Evolutionary conservation across 768 basidiomycete species (phyloP).

Genomic region (Pholiota microspora): DNA sequence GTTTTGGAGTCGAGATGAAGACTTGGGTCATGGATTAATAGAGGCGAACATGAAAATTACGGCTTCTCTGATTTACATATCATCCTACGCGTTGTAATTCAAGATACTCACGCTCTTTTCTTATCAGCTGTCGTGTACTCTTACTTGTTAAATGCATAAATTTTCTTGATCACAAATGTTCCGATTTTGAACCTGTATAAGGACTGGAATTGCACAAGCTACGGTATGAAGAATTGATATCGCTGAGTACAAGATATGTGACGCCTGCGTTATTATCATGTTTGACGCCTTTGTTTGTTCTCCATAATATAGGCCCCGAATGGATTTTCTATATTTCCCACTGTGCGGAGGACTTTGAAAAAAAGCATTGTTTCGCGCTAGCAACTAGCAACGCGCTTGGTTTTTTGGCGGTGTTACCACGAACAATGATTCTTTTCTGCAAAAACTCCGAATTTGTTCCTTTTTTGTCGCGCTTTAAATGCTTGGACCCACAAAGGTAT

Average conservation of each 20-base stretch:
- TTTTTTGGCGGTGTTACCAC: too few species aligned
- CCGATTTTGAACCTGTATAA: neutral
- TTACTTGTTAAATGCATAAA: neutral
- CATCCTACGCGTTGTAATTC: neutral
- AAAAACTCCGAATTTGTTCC: neutral
- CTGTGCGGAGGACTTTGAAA: neutral
- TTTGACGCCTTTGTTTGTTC: neutral
- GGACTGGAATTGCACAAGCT: neutral
- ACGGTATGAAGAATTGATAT: neutral
- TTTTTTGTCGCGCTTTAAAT: neutral
- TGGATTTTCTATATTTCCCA: neutral
- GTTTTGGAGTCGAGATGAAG: constrained; percentile 50
- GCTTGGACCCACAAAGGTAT: neutral
- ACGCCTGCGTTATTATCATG: too few species aligned
- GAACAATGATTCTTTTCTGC: neutral
- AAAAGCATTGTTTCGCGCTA: neutral
- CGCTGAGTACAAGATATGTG: too few species aligned
- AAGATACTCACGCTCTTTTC: neutral
- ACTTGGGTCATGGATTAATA: constrained; percentile 28
- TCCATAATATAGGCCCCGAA: neutral
- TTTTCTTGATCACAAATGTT: neutral
- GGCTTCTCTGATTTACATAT: constrained; percentile 58
- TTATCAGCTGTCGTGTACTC: neutral
- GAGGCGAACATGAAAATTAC: constrained; percentile 53
- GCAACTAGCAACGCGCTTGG: too few species aligned